Conservation (phyloP, 495 filamentous ascomycete species). For the Penicillium tannophilum region DNA sequence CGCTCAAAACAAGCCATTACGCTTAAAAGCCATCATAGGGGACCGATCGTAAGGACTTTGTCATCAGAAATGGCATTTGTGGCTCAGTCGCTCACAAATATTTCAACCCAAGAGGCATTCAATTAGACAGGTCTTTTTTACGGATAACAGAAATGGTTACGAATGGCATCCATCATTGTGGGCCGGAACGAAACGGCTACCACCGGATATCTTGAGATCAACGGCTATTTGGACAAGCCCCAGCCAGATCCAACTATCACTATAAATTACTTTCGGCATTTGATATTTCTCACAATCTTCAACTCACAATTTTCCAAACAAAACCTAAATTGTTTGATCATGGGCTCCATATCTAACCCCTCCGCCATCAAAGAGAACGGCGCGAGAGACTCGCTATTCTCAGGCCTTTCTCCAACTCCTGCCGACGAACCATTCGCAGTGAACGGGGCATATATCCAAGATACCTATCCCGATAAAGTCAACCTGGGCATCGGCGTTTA, state of each 20-base stretch:
- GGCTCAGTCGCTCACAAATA: too few species aligned
- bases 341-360: conserved; percentile 11
- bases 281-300: not conserved
- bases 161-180: too few species aligned
- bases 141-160: too few species aligned
- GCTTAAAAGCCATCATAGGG: too few species aligned
- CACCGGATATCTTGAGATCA: not conserved
- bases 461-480: conserved; percentile 33
- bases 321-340: not conserved
- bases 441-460: conserved; percentile 23
- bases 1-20: too few species aligned
- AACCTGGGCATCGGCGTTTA: conserved; percentile 38
- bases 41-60: too few species aligned
- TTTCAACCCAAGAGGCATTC: too few species aligned
- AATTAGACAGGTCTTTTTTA: too few species aligned
- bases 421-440: conserved; percentile 28
- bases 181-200: not conserved
- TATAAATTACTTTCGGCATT: not conserved
- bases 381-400: conserved; percentile 13
- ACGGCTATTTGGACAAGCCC: not conserved
- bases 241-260: too few species aligned
- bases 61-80: too few species aligned
- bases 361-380: not conserved
- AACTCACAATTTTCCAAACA: not conserved
- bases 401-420: conserved; percentile 20